Base-by-base conservation (phyloP, 2,329 filamentous ascomycete species). In the Ophiostoma sp. region DNA sequence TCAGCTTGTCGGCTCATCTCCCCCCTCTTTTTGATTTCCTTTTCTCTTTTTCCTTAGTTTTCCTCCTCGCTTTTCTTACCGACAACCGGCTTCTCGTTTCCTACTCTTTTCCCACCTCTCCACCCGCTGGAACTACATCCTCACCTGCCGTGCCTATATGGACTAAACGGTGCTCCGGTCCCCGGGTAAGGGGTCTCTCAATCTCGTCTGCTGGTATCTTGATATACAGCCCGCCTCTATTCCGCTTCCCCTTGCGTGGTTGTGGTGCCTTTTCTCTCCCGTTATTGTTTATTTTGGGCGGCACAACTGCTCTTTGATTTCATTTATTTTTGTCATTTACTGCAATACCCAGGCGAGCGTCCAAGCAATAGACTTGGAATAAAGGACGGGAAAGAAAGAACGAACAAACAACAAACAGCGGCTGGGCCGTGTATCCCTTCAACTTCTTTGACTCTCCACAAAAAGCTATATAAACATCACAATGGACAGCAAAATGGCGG, bases 291-390 rank as follows among this genome's bases (percentile, higher is more conserved):
- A 64, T 28, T 64, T 70, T 48, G 39, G 15, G 61, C 22, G 36
- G 61, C 28, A 45, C 61, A 48, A 1, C 25, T 25, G 9, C 42
- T 50, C 61, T 57, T 42, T 72, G 19, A 17, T 28, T 72, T 68
- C 59, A 55, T 31, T 22, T 72, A 28, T 71, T 66, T 66, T 42
- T 57, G 12, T 31, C 22, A 39, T 25, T 22, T 59, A n/a, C 61
- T 66, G 36, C 28, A 55, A 70, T 70, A 70, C 68, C 68, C 68
- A 70, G 68, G 68, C 66, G 66, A 69, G 66, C 64, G 42, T 68
- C 63, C 39, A 68, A 50, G 39, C 45, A 17, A 36, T 5, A 31
- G 64, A 52, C 64, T 50, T 50, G 64, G 66, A 50, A 36, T 1
- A 31, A 15, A 11, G 45, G 64, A 69, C 11, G 9, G 45, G 7